These are phyloP conservation scores for Phylloporus scabripes DNA, from an alignment of 768 basidiomycete species.

Conservation along the genomic window DNA sequence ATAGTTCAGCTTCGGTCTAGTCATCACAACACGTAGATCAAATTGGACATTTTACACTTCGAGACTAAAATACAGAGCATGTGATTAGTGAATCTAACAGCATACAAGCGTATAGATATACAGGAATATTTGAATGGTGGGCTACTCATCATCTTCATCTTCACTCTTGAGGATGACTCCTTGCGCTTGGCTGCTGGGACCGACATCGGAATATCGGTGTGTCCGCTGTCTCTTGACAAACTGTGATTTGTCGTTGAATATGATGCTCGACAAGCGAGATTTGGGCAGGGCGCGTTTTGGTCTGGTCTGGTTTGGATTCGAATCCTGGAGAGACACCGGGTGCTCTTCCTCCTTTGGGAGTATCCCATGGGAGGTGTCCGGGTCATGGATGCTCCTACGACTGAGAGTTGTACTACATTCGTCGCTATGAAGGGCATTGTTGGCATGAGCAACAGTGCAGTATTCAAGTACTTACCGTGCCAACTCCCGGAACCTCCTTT, in stretches of 20 bases:
- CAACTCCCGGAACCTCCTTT: constrained; percentile 20
- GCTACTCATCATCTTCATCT: constrained; percentile 15
- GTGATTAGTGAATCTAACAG: background rate
- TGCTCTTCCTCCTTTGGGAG: constrained; percentile 22
- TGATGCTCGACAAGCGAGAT: constrained; percentile 9
- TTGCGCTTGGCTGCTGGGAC: constrained; percentile 5
- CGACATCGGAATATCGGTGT: constrained; percentile 15
- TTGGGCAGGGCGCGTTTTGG: constrained; percentile 28
- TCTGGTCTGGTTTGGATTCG: constrained; percentile 6
- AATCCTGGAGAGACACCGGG: constrained; percentile 12
- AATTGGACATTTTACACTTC: background rate
- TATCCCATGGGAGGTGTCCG: constrained; percentile 9
- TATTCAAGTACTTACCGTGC: constrained; percentile 10
- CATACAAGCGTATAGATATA: background rate
- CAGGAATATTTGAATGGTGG: background rate
- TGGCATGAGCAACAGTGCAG: background rate
- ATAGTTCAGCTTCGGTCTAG: too few species aligned
- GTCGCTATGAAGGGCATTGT: constrained; percentile 5
- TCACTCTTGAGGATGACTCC: constrained; percentile 6
- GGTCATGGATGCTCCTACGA: constrained; percentile 7
- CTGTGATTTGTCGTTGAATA: constrained; percentile 1
- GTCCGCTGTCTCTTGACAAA: constrained; percentile 24
- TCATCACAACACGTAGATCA: background rate
- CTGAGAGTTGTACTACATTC: background rate
- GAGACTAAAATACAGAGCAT: constrained; percentile 6